Evolutionary conservation across 768 basidiomycete species (phyloP), one percentile per base, ranked within the genome.

Genomic region (Serendipita indica): DNA sequence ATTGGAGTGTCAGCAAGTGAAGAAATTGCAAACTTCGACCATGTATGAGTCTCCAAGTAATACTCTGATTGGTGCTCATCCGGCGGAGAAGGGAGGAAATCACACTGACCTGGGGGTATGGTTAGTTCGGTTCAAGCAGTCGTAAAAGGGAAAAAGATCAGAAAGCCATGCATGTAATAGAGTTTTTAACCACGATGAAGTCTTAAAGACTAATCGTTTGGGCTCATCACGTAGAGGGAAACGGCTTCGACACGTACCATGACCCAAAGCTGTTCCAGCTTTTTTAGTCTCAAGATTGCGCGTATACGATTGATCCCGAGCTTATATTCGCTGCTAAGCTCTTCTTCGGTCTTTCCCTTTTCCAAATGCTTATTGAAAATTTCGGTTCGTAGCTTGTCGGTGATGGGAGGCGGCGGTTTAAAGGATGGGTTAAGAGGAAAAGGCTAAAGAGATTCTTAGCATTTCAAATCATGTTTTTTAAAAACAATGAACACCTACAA

Each of bases 171-270:
- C 69, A 72, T 72, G 69, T 69, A 64, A 60, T 59, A 63, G 58
- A 60, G 64, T 68, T 67, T 80, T 73, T 80, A 87, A 88, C 84
- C 86, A 87, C 79, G 72, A 69, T 62, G 62, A 62, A 65, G 83
- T 89, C 89, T 89, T 83, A 70, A 89, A 89, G 88, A 93, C 89
- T 92, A 93, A 93, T 92, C 90, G 84, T 77, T 77, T 71, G 77
- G 71, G 70, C 72, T 79, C 77, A 77, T 81, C 83, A 82, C 77
- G 58, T 41, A 63, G 58, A 54, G 60, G 39, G 72, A 72, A 67
- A 65, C n/a, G 63, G 49, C 49, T 45, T 34, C 64, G 56, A 61
- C 34, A 74, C 79, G 66, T 66, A 85, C 87, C 84, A 86, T 79
- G 66, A 73, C 71, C 84, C 81, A 86, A 57, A 75, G 71, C 56